These are phyloP conservation scores for Pyrrhoderma noxium DNA, from an alignment of 1,284 basidiomycete genomes.

Conservation along the genomic window DNA sequence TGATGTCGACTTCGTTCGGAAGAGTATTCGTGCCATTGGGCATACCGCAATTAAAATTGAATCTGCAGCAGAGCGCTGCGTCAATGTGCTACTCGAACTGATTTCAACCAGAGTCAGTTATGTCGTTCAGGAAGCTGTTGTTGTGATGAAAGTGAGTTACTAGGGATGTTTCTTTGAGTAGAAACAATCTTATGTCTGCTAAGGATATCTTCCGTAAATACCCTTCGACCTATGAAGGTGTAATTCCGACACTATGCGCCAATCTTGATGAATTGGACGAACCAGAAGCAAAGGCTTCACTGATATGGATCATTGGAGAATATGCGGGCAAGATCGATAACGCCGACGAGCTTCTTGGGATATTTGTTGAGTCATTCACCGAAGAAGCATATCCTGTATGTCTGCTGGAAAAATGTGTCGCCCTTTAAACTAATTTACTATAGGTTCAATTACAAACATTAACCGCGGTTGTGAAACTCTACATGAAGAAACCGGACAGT, in stretches of 20 bases:
- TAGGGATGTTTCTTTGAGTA: not conserved
- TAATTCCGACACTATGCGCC: slow-evolving; percentile 91
- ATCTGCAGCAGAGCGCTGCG: slow-evolving; percentile 87
- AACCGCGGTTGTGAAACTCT: slow-evolving; percentile 95
- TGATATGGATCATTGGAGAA: slow-evolving; percentile 99
- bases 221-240: slow-evolving; percentile 94
- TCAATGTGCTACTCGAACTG: slow-evolving; percentile 87
- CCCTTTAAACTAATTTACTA: slow-evolving; percentile 5
- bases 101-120: slow-evolving; percentile 93
- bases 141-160: slow-evolving; percentile 85
- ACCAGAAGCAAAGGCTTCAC: slow-evolving; percentile 94
- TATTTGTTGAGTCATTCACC: slow-evolving; percentile 87
- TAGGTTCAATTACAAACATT: slow-evolving; percentile 93
- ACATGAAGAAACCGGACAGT: slow-evolving; percentile 88
- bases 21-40: slow-evolving; percentile 92
- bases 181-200: not conserved
- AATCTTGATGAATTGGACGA: slow-evolving; percentile 97
- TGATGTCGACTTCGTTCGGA: slow-evolving; percentile 96
- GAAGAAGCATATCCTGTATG: slow-evolving; percentile 86
- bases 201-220: slow-evolving; percentile 98
- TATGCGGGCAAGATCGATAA: slow-evolving; percentile 98
- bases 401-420: slow-evolving; percentile 1
- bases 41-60: slow-evolving; percentile 96
- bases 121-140: slow-evolving; percentile 96
- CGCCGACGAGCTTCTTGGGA: slow-evolving; percentile 83